Evolutionary conservation across 1,284 basidiomycete genomes (phyloP).

Genomic region (Sporisorium scitamineum): DNA sequence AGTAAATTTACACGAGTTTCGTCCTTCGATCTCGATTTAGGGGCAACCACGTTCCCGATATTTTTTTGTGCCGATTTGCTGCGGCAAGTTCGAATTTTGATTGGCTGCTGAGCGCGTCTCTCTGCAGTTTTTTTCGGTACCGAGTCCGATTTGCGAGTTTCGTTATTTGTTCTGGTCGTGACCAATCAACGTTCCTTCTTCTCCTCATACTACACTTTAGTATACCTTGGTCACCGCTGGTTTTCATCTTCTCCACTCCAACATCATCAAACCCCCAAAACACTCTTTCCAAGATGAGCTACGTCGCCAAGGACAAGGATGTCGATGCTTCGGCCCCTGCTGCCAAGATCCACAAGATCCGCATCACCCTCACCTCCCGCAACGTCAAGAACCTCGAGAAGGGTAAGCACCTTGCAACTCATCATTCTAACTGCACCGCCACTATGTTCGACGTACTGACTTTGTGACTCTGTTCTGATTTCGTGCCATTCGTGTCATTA

Average conservation of each 20-base stretch:
- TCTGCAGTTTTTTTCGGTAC: constrained; percentile 7
- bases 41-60: too few species aligned
- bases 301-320: constrained; percentile 99
- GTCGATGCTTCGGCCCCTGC: constrained; percentile 76
- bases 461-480: background rate
- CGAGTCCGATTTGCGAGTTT: constrained; percentile 23
- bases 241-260: constrained; percentile 72
- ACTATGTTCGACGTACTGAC: background rate
- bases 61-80: constrained; percentile 20
- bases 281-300: constrained; percentile 82
- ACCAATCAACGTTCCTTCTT: constrained; percentile 23
- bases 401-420: constrained; percentile 74
- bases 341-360: constrained; percentile 98
- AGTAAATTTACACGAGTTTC: background rate
- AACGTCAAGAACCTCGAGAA: constrained; percentile 99
- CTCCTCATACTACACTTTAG: constrained; percentile 48
- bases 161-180: constrained; percentile 7
- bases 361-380: constrained; percentile 97
- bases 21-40: background rate
- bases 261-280: constrained; percentile 4
- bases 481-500: constrained; percentile 64
- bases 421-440: background rate
- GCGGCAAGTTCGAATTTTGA: constrained; percentile 46
- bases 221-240: constrained; percentile 72
- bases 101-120: constrained; percentile 13